A percentile compares a stretch with the other conserved stretches of the same genome.
These are phyloP conservation scores for Xylaria sp. DNA, from an alignment of 2,329 filamentous ascomycete genomes.

Conservation along the genomic window DNA sequence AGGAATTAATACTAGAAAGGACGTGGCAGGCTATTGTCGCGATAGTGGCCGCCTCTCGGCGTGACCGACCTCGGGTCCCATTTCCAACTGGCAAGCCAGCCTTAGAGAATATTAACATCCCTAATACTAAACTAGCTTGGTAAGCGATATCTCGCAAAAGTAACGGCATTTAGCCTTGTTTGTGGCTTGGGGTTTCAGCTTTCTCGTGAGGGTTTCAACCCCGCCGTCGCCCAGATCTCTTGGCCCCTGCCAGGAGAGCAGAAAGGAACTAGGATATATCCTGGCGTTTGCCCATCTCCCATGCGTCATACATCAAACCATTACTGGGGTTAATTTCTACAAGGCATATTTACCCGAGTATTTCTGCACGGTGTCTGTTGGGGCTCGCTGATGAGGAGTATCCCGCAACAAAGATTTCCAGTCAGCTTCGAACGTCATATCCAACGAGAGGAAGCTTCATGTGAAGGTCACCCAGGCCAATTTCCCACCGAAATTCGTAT, in stretches of 20 bases:
- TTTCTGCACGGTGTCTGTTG: not conserved
- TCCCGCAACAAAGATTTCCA: not conserved
- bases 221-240: not conserved
- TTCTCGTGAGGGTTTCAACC: not conserved
- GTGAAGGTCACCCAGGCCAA: not conserved
- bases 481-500: not conserved
- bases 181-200: not conserved
- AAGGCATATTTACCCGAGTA: not conserved
- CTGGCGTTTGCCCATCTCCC: not conserved
- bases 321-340: not conserved
- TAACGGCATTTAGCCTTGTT: not conserved
- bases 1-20: no score
- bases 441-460: not conserved
- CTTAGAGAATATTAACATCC: no score
- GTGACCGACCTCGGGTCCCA: no score
- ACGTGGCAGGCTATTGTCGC: no score
- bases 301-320: not conserved
- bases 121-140: no score
- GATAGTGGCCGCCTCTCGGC: no score
- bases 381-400: not conserved
- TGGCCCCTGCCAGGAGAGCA: not conserved
- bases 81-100: no score
- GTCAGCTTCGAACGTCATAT: not conserved
- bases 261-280: not conserved
- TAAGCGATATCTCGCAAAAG: not conserved